phyloP scores from a whole-genome alignment of 495 filamentous ascomycete genomes.

The Daldinia loculata region DNA sequence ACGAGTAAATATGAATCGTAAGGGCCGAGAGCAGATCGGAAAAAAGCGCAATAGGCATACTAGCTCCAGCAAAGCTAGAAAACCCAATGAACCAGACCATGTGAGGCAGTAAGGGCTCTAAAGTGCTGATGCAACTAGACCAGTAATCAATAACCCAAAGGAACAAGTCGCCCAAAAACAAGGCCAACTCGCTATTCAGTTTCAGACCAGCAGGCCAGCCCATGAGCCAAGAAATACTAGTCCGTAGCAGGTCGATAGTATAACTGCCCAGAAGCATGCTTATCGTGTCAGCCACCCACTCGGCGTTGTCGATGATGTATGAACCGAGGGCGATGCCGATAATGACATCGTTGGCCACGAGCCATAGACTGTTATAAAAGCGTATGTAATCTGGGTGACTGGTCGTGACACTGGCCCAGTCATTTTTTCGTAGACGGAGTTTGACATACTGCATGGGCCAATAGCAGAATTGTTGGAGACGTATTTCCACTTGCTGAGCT shows the following conservation, averaged over 20 bases:
- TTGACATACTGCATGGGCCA: constrained; percentile 98
- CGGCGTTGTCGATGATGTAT: constrained; percentile 95
- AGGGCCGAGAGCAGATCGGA: constrained; percentile 93
- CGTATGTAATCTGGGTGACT: constrained; percentile 98
- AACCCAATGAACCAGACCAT: constrained; percentile 94
- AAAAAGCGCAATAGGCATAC: constrained; percentile 95
- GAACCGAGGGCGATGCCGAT: constrained; percentile 96
- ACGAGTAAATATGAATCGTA: constrained; percentile 96
- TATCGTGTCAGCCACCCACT: constrained; percentile 84
- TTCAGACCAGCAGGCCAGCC: constrained; percentile 98
- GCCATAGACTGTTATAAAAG: constrained; percentile 98
- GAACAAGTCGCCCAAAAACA: constrained; percentile 93
- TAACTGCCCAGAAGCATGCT: constrained; percentile 79
- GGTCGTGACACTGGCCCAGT: constrained; percentile 95
- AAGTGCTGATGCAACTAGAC: constrained; percentile 78
- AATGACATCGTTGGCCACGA: constrained; percentile 98
- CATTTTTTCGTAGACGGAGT: constrained; percentile 82
- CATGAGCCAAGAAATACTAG: constrained; percentile 95
- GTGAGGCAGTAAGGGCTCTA: constrained; percentile 81
- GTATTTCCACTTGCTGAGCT: constrained; percentile 98
- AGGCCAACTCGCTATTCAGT: constrained; percentile 91
- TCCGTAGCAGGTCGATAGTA: constrained; percentile 87
- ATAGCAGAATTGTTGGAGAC: constrained; percentile 97
- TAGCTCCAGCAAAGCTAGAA: constrained; percentile 93
- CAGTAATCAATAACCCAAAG: constrained; percentile 99